Evolutionary conservation across 2,329 filamentous ascomycete species (phyloP).

Genomic region (Dothiorella sarmentorum): DNA sequence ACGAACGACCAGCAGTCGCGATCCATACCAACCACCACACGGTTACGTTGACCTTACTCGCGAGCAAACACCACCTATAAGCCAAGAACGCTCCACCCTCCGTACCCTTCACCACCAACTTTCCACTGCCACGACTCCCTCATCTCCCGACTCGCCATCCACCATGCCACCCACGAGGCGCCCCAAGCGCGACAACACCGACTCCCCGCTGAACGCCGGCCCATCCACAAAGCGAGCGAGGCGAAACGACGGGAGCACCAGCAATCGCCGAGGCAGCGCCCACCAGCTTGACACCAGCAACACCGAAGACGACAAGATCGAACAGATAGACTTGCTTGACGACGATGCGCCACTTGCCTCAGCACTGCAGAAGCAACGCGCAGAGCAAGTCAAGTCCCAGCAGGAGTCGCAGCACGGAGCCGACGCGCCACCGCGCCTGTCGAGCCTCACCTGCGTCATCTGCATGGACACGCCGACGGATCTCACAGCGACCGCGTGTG

Average conservation of each 20-base stretch:
- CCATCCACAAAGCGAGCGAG: slow-evolving; percentile 33
- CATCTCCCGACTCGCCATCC: background rate
- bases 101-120: background rate
- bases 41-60: slow-evolving; percentile 35
- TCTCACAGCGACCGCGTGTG: slow-evolving; percentile 58
- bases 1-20: slow-evolving; percentile 5
- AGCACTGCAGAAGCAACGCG: slow-evolving; percentile 50
- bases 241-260: slow-evolving; percentile 15
- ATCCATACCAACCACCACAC: slow-evolving; percentile 18
- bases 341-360: slow-evolving; percentile 41
- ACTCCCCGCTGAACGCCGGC: slow-evolving; percentile 21
- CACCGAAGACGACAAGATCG: slow-evolving; percentile 30
- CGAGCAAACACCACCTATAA: slow-evolving; percentile 15
- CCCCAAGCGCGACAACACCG: slow-evolving; percentile 21
- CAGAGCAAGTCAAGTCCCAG: slow-evolving; percentile 50
- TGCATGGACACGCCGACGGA: slow-evolving; percentile 61
- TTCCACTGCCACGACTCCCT: background rate
- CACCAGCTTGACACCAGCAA: background rate
- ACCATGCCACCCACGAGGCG: background rate
- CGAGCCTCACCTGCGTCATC: slow-evolving; percentile 56
- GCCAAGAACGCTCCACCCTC: slow-evolving; percentile 15
- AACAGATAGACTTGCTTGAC: slow-evolving; percentile 51
- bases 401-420: slow-evolving; percentile 25
- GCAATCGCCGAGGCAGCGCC: background rate
- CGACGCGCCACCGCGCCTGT: slow-evolving; percentile 42